Base-by-base conservation (phyloP, 495 filamentous ascomycete genomes). In the Glonium stellatum region DNA sequence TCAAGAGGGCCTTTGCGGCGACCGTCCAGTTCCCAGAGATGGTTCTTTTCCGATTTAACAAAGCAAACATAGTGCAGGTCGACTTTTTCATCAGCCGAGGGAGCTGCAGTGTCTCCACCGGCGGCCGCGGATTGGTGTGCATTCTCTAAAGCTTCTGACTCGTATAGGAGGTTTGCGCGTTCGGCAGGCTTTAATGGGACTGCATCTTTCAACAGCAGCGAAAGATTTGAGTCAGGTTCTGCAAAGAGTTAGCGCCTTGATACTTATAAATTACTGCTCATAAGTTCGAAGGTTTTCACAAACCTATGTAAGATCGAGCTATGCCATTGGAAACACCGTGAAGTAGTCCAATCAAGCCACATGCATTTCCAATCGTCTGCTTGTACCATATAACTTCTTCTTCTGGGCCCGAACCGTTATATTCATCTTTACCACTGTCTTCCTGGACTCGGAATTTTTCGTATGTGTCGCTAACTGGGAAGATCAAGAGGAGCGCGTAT, bases 1-100 rank as follows among this genome's bases (percentile, higher is more conserved):
- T 87, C 78, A 31, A 93, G 57, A 3, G 90, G 90, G 0, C 90
- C 89, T 60, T 86, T 85, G 59, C 88, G 68, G 0, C 74, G 59
- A 12, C 74, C 74, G 51, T 76, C 74, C 66, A 76, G 60, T 63
- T 76, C 74, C 65, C 67, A 76, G 39, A 76, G 63, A 39, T 67
- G 67, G 51, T 68, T 63, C 59, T 76, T 72, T 53, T 68, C 61
- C 39, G 65, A 69, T 65, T 74, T 75, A 11, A 76, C 71, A 57
- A 76, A 76, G 58, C 73, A 75, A 12, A 76, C 74, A 58, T 71
- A 76, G 63, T 76, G 74, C 48, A 76, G 58, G 50, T 76, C 74
- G 5, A 76, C 66, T 19, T 68, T 63, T 15, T 71, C 69, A 8
- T 71, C 68, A 4, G 72, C 71, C 11, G 59, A 42, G 1, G 74